phyloP scores from a whole-genome alignment of 352 stramenopile species.

The Saprolegnia diclina region DNA sequence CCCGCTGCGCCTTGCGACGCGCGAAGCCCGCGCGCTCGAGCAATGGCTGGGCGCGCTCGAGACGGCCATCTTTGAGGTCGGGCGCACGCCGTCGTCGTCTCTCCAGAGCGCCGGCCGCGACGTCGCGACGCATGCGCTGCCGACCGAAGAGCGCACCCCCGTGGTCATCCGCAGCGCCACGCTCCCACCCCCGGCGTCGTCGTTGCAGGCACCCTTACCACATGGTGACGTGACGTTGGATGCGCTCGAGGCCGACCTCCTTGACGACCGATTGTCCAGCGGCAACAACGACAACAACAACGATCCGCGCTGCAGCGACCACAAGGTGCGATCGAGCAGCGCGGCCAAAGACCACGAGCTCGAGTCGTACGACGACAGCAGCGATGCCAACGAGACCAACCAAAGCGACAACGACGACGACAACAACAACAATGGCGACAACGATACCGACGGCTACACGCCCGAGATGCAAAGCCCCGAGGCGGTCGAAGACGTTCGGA shows the following conservation, averaged over 20 bases:
- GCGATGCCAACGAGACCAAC: constrained; percentile 1
- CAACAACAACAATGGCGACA: constrained; percentile 35
- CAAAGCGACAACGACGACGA: constrained; percentile 13
- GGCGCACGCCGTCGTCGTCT: not conserved
- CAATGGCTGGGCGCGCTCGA: constrained; percentile 47
- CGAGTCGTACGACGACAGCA: not conserved
- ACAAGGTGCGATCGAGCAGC: constrained; percentile 29
- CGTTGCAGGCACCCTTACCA: not conserved
- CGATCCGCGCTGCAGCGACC: constrained; percentile 36
- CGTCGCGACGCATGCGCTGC: not conserved
- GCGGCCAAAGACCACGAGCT: constrained; percentile 28
- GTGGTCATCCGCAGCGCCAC: constrained; percentile 27
- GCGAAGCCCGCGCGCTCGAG: constrained; percentile 34
- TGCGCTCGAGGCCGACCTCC: constrained; percentile 22
- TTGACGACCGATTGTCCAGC: constrained; percentile 4
- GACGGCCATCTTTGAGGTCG: constrained; percentile 37
- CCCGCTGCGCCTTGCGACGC: constrained; percentile 40
- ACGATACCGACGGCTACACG: constrained; percentile 29
- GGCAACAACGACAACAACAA: constrained; percentile 31
- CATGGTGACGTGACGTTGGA: not conserved
- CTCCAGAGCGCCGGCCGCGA: not conserved
- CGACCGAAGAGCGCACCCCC: constrained; percentile 8
- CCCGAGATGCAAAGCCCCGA: not conserved
- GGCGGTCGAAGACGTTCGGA: not conserved
- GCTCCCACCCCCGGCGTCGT: constrained; percentile 4